Evolutionary conservation across 768 basidiomycete species (phyloP), one percentile per base, ranked within the genome.

Genomic region (Brasilioporus rufonigricans): DNA sequence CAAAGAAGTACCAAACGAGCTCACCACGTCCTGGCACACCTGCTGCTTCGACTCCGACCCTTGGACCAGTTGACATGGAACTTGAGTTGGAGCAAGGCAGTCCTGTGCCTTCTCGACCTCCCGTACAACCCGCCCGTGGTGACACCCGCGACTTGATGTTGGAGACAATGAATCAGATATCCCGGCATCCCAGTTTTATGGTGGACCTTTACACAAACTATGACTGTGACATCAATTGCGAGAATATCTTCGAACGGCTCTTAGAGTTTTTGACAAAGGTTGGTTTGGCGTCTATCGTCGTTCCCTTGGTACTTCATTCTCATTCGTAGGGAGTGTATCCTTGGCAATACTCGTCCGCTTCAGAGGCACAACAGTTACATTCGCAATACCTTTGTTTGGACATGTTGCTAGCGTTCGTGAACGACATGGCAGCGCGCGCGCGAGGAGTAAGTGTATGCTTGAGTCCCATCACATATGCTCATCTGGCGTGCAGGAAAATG

Each of bases 181-280:
- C 91, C 16, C 79, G 88, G 3, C 85, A 89, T 62, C 84, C 91
- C 2, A 91, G 87, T 66, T 95, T 96, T 75, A 93, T 97, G 89
- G 91, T 96, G 44, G 93, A 98, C 64, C 76, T 97, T 14, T 99
- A 93, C 75, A 80, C 85, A 51, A 99, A 98, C 70, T 99, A 98
- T 70, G 97, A 99, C 67, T 98, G 94, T 65, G 93, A 97, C 65
- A 85, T 89, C 60, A 96, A 98, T 65, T 93, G 92, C 69, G 97
- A 98, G 74, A 96, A 98, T 69, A 73, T 98, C 52, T 96, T 95
- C 62, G 95, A 98, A 67, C 79, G 91, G 16, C 73, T 98, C 21
- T 75, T 95, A 55, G 90, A 87, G 24, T 97, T 98, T 69, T 73
- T 93, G 59, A 91, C 92, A 8, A 89, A 91, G 77, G 93, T 93